Evolutionary conservation across 768 basidiomycete species (phyloP).

Genomic region (Leccinum ochraceum): DNA sequence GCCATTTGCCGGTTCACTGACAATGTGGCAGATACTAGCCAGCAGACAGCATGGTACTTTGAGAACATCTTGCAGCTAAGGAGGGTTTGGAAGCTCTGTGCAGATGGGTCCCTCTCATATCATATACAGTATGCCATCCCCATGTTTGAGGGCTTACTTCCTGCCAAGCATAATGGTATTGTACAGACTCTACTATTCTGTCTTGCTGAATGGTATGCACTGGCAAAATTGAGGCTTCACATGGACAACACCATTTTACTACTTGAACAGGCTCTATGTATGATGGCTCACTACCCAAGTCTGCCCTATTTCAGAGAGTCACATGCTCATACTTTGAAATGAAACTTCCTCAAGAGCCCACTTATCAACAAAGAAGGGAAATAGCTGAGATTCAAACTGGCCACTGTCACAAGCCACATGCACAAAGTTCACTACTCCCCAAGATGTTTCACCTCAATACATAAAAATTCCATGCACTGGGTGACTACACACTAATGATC

Average conservation of each 20-base stretch:
- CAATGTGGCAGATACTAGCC: constrained; percentile 41
- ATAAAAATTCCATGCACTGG: constrained; percentile 39
- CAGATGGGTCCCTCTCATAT: background rate
- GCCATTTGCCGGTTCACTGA: constrained; percentile 39
- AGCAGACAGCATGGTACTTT: constrained; percentile 40
- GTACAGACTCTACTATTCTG: background rate
- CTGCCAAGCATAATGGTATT: background rate
- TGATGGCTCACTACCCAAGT: background rate
- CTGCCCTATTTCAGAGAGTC: background rate
- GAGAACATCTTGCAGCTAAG: constrained; percentile 43
- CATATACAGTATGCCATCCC: constrained; percentile 34
- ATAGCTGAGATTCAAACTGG: background rate
- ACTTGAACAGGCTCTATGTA: background rate
- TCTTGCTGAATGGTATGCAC: background rate
- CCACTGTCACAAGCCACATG: background rate
- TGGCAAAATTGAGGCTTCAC: background rate
- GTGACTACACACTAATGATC: constrained; percentile 34
- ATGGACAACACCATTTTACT: background rate
- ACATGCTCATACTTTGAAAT: background rate
- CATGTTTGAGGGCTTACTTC: constrained; percentile 31
- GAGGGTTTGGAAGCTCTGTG: background rate
- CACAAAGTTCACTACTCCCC: background rate
- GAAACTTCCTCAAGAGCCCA: background rate
- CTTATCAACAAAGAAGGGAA: constrained; percentile 6
- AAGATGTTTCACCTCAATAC: constrained; percentile 33